Evolutionary conservation across 805 yeast species (phyloP).

Genomic region (Schwanniomyces vanrijiae): DNA sequence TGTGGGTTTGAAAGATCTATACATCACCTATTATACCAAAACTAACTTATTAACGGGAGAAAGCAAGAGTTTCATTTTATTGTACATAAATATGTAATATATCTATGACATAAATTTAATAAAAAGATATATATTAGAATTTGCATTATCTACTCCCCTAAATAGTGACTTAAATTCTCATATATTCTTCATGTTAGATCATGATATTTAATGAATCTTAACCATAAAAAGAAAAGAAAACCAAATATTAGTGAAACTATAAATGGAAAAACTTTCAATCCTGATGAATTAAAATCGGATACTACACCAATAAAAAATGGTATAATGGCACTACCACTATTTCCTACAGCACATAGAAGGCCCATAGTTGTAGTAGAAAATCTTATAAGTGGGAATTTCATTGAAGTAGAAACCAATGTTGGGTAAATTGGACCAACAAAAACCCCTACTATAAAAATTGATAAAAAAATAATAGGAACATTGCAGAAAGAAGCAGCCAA

Average conservation of each 20-base stretch:
- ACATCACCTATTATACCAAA: too few relatives aligned
- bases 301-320: constrained; percentile 64
- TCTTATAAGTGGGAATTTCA: constrained; percentile 59
- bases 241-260: constrained; percentile 12
- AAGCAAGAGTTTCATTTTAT: too few relatives aligned
- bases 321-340: constrained; percentile 76
- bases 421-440: constrained; percentile 62
- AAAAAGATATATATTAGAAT: too few relatives aligned
- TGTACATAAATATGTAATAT: too few relatives aligned
- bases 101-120: too few relatives aligned
- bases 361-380: constrained; percentile 72
- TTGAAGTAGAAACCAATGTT: constrained; percentile 63
- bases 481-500: constrained; percentile 23
- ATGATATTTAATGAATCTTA: neutral
- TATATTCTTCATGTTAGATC: too few relatives aligned
- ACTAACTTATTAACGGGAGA: too few relatives aligned
- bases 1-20: too few relatives aligned
- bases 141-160: too few relatives aligned
- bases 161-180: too few relatives aligned
- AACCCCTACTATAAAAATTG: constrained; percentile 45
- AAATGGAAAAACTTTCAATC: constrained; percentile 32
- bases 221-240: neutral
- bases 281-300: constrained; percentile 34
- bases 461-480: constrained; percentile 29
- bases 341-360: constrained; percentile 74